These are phyloP conservation scores for Panicum virgatum DNA, from an alignment of 202 grass and related monocot species.

Conservation along the genomic window DNA sequence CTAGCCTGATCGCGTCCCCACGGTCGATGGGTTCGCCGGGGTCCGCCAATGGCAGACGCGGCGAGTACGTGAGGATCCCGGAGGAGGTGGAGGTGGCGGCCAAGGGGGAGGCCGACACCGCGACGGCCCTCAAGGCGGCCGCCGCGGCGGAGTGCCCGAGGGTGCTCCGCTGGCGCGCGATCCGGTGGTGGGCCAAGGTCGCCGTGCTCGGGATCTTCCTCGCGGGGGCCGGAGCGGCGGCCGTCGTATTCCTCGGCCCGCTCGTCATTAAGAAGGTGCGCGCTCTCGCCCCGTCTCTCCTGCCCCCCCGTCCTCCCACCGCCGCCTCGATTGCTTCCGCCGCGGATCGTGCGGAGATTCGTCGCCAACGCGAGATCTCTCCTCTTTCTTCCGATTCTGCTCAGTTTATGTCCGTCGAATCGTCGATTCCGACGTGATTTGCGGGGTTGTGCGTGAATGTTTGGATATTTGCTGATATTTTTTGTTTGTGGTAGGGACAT, in stretches of 20 bases:
- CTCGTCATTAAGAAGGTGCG: constrained; percentile 65
- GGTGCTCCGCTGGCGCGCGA: constrained; percentile 51
- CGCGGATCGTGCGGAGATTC: neutral
- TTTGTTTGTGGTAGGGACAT: neutral
- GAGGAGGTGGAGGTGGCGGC: constrained; percentile 38
- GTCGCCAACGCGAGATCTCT: constrained; percentile 22
- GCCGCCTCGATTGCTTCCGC: constrained; percentile 9
- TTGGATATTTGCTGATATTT: constrained; percentile 13
- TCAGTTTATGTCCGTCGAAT: neutral
- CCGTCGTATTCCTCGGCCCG: constrained; percentile 64
- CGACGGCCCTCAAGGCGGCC: constrained; percentile 31
- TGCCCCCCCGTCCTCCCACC: neutral
- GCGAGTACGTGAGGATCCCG: constrained; percentile 69
- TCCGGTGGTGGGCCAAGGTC: constrained; percentile 76
- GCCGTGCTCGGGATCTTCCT: constrained; percentile 49
- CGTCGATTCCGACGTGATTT: neutral
- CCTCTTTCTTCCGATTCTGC: neutral
- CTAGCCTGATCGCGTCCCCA: constrained; percentile 37
- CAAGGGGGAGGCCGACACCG: neutral
- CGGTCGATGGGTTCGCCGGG: constrained; percentile 47
- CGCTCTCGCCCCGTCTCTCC: neutral
- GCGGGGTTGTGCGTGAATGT: constrained; percentile 16
- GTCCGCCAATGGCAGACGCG: constrained; percentile 56
- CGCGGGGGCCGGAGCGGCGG: constrained; percentile 35
- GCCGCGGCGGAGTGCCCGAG: constrained; percentile 44